Evolutionary conservation across 805 yeast species (phyloP).

Genomic region (Ogataea dorogensis): DNA sequence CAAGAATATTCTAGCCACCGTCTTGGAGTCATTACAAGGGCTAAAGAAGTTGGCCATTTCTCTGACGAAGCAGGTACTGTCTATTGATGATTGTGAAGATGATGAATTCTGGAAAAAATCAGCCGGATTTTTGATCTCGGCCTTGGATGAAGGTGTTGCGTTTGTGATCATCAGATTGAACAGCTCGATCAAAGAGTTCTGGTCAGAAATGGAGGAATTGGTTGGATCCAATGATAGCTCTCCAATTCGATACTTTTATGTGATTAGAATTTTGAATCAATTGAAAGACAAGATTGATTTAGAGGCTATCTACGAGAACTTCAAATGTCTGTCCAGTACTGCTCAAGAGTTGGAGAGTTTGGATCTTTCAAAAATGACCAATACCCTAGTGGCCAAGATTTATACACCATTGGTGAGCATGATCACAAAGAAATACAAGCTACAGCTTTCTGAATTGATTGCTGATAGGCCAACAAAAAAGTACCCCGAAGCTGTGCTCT

Average conservation of each 20-base stretch:
- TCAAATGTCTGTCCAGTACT: constrained; percentile 8
- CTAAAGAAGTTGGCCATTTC: constrained; percentile 20
- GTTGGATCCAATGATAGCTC: constrained; percentile 1
- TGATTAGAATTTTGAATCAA: constrained; percentile 27
- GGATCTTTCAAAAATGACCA: constrained; percentile 14
- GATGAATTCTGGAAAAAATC: constrained; percentile 30
- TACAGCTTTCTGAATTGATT: constrained; percentile 12
- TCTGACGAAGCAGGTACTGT: constrained; percentile 31
- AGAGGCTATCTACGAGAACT: constrained; percentile 13
- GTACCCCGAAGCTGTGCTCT: constrained; percentile 23
- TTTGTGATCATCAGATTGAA: constrained; percentile 17
- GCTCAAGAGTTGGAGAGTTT: constrained; percentile 10
- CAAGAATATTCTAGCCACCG: constrained; percentile 14
- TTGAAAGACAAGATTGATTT: constrained; percentile 25
- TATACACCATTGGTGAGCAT: constrained; percentile 14
- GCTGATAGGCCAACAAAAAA: constrained; percentile 10
- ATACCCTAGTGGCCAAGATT: constrained; percentile 16
- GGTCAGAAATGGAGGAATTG: constrained; percentile 12
- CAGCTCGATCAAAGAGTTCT: constrained; percentile 18
- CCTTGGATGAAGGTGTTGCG: constrained; percentile 20
- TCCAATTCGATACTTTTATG: constrained; percentile 24
- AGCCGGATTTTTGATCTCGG: constrained; percentile 11
- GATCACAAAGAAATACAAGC: constrained; percentile 10
- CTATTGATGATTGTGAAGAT: constrained; percentile 38
- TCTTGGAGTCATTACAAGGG: constrained; percentile 21